A percentile compares a stretch with the other conserved stretches of the same genome.
phyloP scores from a whole-genome alignment of 129 eudicot species.

The Chrysanthemum makinoi region DNA sequence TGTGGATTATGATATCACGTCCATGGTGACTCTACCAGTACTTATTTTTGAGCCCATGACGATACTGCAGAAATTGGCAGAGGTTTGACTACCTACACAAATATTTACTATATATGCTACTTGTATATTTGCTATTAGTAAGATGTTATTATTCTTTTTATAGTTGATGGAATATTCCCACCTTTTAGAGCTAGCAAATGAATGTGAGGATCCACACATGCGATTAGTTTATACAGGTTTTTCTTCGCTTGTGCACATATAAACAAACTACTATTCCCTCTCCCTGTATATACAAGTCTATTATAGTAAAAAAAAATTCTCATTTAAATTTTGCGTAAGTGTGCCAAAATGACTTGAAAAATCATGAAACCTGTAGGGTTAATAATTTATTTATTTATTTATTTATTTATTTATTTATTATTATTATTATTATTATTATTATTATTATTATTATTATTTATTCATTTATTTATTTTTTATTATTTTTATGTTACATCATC shows the following conservation, averaged over 20 bases:
- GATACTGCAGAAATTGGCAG: constrained; percentile 94
- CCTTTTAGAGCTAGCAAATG: constrained; percentile 73
- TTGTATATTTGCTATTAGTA: constrained; percentile 14
- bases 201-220: constrained; percentile 89
- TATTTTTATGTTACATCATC: constrained; percentile 63
- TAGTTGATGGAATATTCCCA: constrained; percentile 92
- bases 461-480: too few relatives aligned
- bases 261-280: too few relatives aligned
- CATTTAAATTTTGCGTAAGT: constrained; percentile 5
- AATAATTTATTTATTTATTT: too few relatives aligned
- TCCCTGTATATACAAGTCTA: too few relatives aligned
- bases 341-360: constrained; percentile 5
- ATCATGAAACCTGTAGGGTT: constrained; percentile 9
- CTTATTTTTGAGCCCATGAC: constrained; percentile 98
- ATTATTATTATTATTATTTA: too few relatives aligned
- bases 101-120: constrained; percentile 6
- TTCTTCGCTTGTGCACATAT: not conserved
- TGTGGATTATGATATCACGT: constrained; percentile 86
- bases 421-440: too few relatives aligned
- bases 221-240: constrained; percentile 75
- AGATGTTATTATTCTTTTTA: constrained; percentile 4
- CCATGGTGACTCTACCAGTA: constrained; percentile 94
- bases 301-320: not conserved
- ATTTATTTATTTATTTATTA: too few relatives aligned
- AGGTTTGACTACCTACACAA: constrained; percentile 53